Evolutionary conservation across 83 land plant genomes (phyloP), one percentile per base, ranked within the genome.

Genomic region (Isoetes engelmannii): DNA sequence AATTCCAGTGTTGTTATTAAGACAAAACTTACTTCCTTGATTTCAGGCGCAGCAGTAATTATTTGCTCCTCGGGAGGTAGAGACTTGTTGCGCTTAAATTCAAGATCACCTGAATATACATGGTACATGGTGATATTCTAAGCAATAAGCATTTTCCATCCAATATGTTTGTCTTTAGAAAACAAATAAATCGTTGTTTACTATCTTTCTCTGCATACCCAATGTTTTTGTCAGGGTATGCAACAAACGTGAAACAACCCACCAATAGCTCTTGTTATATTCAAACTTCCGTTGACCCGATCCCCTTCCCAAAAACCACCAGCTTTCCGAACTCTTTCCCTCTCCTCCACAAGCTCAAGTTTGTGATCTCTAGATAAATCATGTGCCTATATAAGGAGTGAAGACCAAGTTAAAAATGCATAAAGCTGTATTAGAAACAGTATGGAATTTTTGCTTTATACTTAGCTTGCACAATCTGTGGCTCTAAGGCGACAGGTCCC

Each of bases 201-300:
- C 37, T 28, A 28, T 28, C 37, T 28, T 28, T 28, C 37, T 28
- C 37, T 28, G 0, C 37, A 28, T 28, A 28, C 37, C 37, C 37
- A 28, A 28, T 28, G 37, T 28, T 28, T 28, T 28, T 28, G 37
- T 28, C 37, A 28, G 37, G 37, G 37, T 28, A 28, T 28, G 53
- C 41, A 67, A 7, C 10, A 8, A 41, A 18, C 45, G 47, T 47
- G n/a, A 5, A 69, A 43, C 8, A n/a, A 53, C 73, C 8, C 77
- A 88, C 97, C 97, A 55, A 92, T 88, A 60, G 97, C 97, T 71
- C 97, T 83, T 37, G 97, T 82, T 21, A 92, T 81, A 71, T 88
- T 92, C 56, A 92, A 77, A 61, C 89, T 92, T 18, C 97, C 97
- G 77, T 92, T 92, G 6, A 92, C 84, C 21, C 97, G 84, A 47